Percentiles rank a stretch among this genome's conserved stretches.
phyloP scores from a whole-genome alignment of 192 early-diverging fungal genomes.

The Coemansia sp. region DNA sequence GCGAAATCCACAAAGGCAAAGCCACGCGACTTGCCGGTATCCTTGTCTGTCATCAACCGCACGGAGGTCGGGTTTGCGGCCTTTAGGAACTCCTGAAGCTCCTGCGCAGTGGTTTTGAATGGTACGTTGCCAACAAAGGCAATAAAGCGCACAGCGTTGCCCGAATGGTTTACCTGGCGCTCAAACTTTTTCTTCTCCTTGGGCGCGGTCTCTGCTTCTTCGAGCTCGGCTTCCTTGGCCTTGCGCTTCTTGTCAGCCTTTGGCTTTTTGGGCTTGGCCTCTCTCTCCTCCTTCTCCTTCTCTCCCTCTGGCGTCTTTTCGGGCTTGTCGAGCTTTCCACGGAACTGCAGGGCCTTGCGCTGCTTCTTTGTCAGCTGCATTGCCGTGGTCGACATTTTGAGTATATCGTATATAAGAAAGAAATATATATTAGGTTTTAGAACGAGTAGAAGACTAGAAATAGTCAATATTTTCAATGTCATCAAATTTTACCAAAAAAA shows the following conservation, averaged over 20 bases:
- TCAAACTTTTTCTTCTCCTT: slow-evolving; percentile 38
- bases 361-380: slow-evolving; percentile 50
- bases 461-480: no score
- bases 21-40: slow-evolving; percentile 70
- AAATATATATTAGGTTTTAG: background rate
- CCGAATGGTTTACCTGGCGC: slow-evolving; percentile 23
- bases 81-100: slow-evolving; percentile 64
- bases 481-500: no score
- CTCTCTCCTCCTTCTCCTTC: slow-evolving; percentile 9
- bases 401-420: background rate
- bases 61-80: slow-evolving; percentile 62
- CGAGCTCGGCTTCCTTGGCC: slow-evolving; percentile 5
- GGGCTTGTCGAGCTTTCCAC: slow-evolving; percentile 44
- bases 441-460: no score
- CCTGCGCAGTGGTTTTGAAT: slow-evolving; percentile 65
- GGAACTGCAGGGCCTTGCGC: slow-evolving; percentile 41
- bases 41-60: slow-evolving; percentile 70
- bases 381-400: slow-evolving; percentile 7
- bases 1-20: slow-evolving; percentile 76
- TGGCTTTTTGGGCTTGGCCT: background rate
- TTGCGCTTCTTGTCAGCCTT: slow-evolving; percentile 22
- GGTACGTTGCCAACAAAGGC: slow-evolving; percentile 70
- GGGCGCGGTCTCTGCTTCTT: slow-evolving; percentile 6
- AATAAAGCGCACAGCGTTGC: slow-evolving; percentile 53
- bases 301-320: slow-evolving; percentile 9